A percentile compares a stretch with the other conserved stretches of the same genome.
phyloP scores from a whole-genome alignment of 306 rosid species.

The Styphnolobium japonicum region DNA sequence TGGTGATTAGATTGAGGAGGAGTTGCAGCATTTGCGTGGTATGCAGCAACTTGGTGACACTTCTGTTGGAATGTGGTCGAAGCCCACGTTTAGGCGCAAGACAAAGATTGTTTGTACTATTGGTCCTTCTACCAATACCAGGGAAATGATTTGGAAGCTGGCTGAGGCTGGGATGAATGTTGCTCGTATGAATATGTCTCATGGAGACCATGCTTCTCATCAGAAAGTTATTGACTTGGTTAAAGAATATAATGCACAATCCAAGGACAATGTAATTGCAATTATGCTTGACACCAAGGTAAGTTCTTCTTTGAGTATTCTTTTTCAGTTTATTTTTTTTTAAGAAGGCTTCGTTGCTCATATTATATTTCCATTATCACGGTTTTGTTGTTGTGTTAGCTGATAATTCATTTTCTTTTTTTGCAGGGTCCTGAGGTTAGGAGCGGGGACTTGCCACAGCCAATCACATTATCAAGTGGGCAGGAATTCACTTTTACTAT shows the following conservation, averaged over 20 bases:
- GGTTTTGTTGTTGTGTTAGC: not conserved
- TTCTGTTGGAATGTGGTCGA: slow-evolving; percentile 78
- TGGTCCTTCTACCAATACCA: slow-evolving; percentile 92
- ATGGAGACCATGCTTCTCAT: slow-evolving; percentile 97
- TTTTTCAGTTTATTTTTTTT: not conserved
- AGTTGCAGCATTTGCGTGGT: slow-evolving; percentile 53
- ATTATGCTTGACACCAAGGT: slow-evolving; percentile 98
- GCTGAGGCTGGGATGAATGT: slow-evolving; percentile 99
- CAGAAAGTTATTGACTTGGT: slow-evolving; percentile 94
- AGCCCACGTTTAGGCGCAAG: slow-evolving; percentile 81
- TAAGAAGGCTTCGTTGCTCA: not conserved
- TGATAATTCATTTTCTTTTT: not conserved
- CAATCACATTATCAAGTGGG: slow-evolving; percentile 54
- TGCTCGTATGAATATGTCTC: slow-evolving; percentile 96
- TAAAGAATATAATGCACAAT: slow-evolving; percentile 80
- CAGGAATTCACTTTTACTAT: slow-evolving; percentile 92
- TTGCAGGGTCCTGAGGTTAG: slow-evolving; percentile 93
- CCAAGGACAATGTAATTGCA: slow-evolving; percentile 75
- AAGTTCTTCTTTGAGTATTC: not conserved
- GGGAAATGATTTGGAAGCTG: slow-evolving; percentile 96
- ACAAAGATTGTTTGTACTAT: slow-evolving; percentile 96
- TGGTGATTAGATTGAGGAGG: slow-evolving; percentile 52
- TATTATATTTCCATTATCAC: not conserved
- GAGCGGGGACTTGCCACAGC: slow-evolving; percentile 92
- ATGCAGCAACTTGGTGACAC: slow-evolving; percentile 54